A percentile compares a stretch with the other conserved stretches of the same genome.
Conservation (phyloP, 495 filamentous ascomycete species). For the Staphylotrichum longicolle region DNA sequence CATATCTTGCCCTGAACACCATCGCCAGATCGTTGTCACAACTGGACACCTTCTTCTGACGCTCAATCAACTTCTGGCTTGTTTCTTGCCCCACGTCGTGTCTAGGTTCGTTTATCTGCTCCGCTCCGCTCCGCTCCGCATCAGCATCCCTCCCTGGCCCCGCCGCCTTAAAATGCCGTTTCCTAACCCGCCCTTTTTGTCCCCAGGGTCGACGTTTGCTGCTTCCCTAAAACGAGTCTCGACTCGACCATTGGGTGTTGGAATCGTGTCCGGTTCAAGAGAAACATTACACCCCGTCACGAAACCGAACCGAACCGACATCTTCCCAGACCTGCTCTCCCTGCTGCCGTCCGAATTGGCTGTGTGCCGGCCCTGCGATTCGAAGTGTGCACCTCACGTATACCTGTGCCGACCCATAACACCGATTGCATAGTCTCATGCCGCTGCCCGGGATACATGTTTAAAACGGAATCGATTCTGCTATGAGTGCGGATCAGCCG, state of each 20-base stretch:
- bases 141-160: constrained; percentile 9
- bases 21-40: not conserved
- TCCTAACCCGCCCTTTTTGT: constrained; percentile 7
- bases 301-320: constrained; percentile 13
- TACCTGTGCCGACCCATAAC: not conserved
- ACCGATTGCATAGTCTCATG: constrained; percentile 24
- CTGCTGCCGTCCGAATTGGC: constrained; percentile 3
- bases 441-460: constrained; percentile 23
- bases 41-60: not conserved
- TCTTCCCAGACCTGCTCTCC: constrained; percentile 8
- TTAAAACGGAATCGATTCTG: constrained; percentile 40
- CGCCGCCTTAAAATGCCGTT: constrained; percentile 16
- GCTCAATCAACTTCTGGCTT: not conserved
- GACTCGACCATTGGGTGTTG: constrained; percentile 17
- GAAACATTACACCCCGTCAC: not conserved
- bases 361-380: constrained; percentile 1
- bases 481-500: constrained; percentile 76
- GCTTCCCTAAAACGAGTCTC: constrained; percentile 13
- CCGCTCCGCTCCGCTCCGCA: not conserved
- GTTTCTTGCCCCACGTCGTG: constrained; percentile 1
- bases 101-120: constrained; percentile 10
- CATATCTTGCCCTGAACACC: not conserved
- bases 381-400: constrained; percentile 3
- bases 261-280: not conserved
- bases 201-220: constrained; percentile 12